Conservation (phyloP, 805 yeast genomes). For the Starmerella riodocensis region DNA sequence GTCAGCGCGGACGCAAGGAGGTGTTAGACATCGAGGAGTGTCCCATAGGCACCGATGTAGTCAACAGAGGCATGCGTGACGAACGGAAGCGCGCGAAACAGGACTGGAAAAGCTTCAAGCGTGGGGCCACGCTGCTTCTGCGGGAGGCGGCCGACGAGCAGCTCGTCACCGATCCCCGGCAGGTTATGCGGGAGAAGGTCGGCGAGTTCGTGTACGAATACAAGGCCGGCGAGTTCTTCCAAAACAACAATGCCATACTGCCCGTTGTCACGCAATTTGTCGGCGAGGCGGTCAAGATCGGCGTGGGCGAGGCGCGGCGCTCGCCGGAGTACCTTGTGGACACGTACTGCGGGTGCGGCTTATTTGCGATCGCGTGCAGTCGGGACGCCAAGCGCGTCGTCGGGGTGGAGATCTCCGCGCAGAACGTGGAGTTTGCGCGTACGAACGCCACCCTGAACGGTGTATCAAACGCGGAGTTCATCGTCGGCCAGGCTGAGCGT, state of each 20-base stretch:
- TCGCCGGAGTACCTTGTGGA: slow-evolving; percentile 64
- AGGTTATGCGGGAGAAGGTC: slow-evolving; percentile 69
- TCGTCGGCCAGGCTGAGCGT: slow-evolving; percentile 85
- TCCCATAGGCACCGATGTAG: slow-evolving; percentile 67
- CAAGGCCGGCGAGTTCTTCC: slow-evolving; percentile 93
- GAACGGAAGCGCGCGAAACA: slow-evolving; percentile 48
- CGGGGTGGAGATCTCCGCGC: slow-evolving; percentile 90
- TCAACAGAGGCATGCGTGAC: slow-evolving; percentile 58
- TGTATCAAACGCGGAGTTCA: slow-evolving; percentile 64
- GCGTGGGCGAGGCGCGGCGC: slow-evolving; percentile 22
- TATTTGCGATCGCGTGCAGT: slow-evolving; percentile 79
- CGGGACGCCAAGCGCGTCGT: slow-evolving; percentile 67
- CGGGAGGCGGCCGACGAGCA: slow-evolving; percentile 41
- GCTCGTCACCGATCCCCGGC: slow-evolving; percentile 64
- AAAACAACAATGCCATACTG: slow-evolving; percentile 82
- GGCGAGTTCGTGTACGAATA: slow-evolving; percentile 55
- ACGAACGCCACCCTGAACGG: slow-evolving; percentile 66
- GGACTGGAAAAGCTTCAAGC: slow-evolving; percentile 39
- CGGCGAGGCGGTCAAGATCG: slow-evolving; percentile 45
- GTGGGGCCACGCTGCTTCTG: slow-evolving; percentile 76
- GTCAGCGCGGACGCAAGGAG: slow-evolving; percentile 54
- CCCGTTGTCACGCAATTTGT: slow-evolving; percentile 77
- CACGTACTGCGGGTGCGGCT: slow-evolving; percentile 93
- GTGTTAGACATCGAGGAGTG: slow-evolving; percentile 91
- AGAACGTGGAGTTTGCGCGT: slow-evolving; percentile 77